These are phyloP conservation scores for Chlamydomonas urium DNA, from an alignment of 139 green algal species.

Conservation along the genomic window DNA sequence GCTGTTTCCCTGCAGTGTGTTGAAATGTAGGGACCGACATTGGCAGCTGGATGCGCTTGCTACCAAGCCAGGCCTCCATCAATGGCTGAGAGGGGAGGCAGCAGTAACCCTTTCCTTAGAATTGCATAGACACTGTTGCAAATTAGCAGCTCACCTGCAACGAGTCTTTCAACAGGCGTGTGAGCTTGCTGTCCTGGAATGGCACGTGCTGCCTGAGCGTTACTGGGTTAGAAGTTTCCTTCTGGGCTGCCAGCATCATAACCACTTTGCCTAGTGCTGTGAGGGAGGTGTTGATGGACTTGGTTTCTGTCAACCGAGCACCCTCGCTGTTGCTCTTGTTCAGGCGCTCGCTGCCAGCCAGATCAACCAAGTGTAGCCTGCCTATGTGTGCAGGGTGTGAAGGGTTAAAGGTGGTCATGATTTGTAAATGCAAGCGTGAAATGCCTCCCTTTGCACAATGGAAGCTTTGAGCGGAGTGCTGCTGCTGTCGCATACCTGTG, in stretches of 20 bases:
- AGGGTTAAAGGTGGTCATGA: background rate
- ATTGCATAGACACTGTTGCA: slow-evolving; percentile 28
- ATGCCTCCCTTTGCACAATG: too few relatives aligned
- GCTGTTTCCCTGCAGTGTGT: slow-evolving; percentile 33
- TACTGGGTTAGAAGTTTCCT: background rate
- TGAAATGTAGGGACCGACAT: background rate
- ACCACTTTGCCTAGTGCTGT: slow-evolving; percentile 62
- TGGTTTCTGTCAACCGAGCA: slow-evolving; percentile 73
- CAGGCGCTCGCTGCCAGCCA: slow-evolving; percentile 79
- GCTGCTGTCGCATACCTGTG: slow-evolving; percentile 23
- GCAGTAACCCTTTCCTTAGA: too few relatives aligned
- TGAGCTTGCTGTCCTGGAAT: slow-evolving; percentile 90
- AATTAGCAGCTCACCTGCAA: slow-evolving; percentile 41
- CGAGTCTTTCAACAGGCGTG: slow-evolving; percentile 81
- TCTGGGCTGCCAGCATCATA: slow-evolving; percentile 19
- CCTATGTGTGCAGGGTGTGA: too few relatives aligned
- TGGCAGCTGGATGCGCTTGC: too few relatives aligned
- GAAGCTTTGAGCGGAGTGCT: too few relatives aligned
- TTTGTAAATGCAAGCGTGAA: too few relatives aligned
- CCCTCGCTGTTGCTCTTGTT: slow-evolving; percentile 65
- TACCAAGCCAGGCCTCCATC: too few relatives aligned
- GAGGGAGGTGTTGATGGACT: slow-evolving; percentile 85
- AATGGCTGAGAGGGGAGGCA: too few relatives aligned
- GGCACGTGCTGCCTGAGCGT: slow-evolving; percentile 60
- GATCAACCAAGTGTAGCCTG: slow-evolving; percentile 83